phyloP scores from a whole-genome alignment of 225 moss, liverwort and hornwort genomes.

The Antitrichia curtipendula region DNA sequence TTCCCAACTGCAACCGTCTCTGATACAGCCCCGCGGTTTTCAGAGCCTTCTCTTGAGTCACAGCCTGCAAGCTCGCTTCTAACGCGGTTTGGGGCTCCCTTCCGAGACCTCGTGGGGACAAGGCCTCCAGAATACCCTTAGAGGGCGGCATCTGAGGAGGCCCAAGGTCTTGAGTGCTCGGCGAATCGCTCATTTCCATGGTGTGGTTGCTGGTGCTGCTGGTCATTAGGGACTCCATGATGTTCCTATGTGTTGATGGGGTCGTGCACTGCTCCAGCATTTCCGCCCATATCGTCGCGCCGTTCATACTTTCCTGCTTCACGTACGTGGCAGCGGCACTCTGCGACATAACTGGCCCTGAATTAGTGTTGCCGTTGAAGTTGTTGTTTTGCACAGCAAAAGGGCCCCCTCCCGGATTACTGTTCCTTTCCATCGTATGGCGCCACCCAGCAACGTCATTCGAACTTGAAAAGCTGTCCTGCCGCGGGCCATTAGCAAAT shows the following conservation, averaged over 20 bases:
- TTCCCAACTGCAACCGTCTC: slow-evolving; percentile 8
- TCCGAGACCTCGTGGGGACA: slow-evolving; percentile 69
- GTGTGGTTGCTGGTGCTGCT: not conserved
- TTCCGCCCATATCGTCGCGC: slow-evolving; percentile 38
- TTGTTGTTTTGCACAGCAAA: not conserved
- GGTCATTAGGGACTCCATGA: slow-evolving; percentile 25
- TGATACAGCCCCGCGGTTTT: slow-evolving; percentile 28
- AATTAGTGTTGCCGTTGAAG: not conserved
- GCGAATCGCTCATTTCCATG: slow-evolving; percentile 16
- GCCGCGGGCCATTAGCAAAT: slow-evolving; percentile 14
- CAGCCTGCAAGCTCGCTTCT: slow-evolving; percentile 72
- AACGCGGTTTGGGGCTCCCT: slow-evolving; percentile 64
- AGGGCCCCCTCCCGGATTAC: not conserved
- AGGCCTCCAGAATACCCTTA: slow-evolving; percentile 60
- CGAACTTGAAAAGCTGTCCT: slow-evolving; percentile 4
- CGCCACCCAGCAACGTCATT: slow-evolving; percentile 22
- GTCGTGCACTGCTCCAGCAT: slow-evolving; percentile 36
- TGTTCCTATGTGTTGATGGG: slow-evolving; percentile 14
- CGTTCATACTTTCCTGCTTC: slow-evolving; percentile 43
- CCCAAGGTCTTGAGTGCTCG: slow-evolving; percentile 3
- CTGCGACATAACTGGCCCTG: slow-evolving; percentile 1
- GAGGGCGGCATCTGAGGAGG: slow-evolving; percentile 22
- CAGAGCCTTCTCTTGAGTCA: slow-evolving; percentile 57
- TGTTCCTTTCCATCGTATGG: slow-evolving; percentile 14
- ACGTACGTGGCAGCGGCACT: slow-evolving; percentile 9